Evolutionary conservation across 2,329 filamentous ascomycete genomes (phyloP).

Genomic region (Colletotrichum sidae): DNA sequence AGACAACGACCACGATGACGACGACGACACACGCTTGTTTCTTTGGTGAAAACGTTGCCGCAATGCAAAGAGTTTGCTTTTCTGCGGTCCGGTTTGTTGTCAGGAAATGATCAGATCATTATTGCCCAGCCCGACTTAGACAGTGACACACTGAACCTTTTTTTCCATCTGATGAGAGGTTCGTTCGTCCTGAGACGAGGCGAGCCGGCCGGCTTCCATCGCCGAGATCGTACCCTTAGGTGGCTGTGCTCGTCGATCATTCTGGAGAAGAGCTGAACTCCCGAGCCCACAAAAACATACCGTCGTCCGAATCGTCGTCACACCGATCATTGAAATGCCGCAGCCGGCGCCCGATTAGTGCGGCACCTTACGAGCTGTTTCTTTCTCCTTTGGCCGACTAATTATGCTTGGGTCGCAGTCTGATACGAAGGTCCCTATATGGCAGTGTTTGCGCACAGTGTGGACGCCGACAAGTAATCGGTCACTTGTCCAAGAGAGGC

Average conservation of each 20-base stretch:
- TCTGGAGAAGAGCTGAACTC: constrained; percentile 19
- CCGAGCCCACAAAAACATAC: background rate
- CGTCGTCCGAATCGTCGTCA: constrained; percentile 9
- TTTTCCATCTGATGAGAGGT: constrained; percentile 7
- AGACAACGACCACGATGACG: constrained; percentile 3
- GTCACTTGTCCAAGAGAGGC: too few relatives aligned
- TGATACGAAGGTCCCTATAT: too few relatives aligned
- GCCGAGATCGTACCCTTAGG: constrained; percentile 18
- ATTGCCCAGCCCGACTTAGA: constrained; percentile 2
- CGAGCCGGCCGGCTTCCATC: background rate
- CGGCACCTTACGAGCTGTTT: background rate
- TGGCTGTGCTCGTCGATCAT: constrained; percentile 29
- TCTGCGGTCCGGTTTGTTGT: too few relatives aligned
- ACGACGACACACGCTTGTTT: background rate
- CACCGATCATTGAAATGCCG: background rate
- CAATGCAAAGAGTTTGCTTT: too few relatives aligned
- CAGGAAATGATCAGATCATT: constrained; percentile 9
- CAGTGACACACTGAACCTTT: background rate
- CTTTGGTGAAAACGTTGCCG: background rate
- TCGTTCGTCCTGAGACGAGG: constrained; percentile 24
- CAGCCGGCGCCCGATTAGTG: background rate
- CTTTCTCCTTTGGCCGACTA: too few relatives aligned
- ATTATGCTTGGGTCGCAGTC: too few relatives aligned
- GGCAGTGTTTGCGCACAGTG: too few relatives aligned
- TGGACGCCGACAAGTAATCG: too few relatives aligned